phyloP scores from a whole-genome alignment of 2,329 filamentous ascomycete genomes.

The Dothideomycetes sp. region DNA sequence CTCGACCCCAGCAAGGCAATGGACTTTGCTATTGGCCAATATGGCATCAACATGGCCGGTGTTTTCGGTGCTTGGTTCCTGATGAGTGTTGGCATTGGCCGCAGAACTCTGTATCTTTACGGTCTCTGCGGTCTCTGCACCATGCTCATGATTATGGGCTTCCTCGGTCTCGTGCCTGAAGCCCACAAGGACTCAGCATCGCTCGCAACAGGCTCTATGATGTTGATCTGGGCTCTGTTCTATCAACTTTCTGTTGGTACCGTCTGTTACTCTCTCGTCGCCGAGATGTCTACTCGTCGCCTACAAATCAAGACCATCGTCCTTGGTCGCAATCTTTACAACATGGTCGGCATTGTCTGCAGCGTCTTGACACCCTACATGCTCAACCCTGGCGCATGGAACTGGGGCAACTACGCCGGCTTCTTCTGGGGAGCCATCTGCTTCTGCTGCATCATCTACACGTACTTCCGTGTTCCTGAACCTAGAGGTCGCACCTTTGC shows the following conservation, averaged over 20 bases:
- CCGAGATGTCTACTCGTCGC: slow-evolving; percentile 71
- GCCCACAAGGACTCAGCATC: slow-evolving; percentile 51
- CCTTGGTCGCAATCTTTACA: slow-evolving; percentile 66
- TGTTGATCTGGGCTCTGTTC: slow-evolving; percentile 71
- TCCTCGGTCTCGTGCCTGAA: slow-evolving; percentile 64
- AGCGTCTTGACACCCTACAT: slow-evolving; percentile 83
- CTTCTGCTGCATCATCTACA: slow-evolving; percentile 72
- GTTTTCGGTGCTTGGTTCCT: slow-evolving; percentile 75
- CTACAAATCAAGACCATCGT: slow-evolving; percentile 89
- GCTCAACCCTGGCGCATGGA: slow-evolving; percentile 78
- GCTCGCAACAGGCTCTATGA: slow-evolving; percentile 73
- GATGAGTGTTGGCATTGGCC: slow-evolving; percentile 60
- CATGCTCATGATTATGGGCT: slow-evolving; percentile 78
- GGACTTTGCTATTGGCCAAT: slow-evolving; percentile 46
- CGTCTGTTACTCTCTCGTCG: slow-evolving; percentile 80
- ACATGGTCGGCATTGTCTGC: slow-evolving; percentile 72
- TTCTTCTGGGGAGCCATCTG: slow-evolving; percentile 84
- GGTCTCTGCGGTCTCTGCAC: slow-evolving; percentile 63
- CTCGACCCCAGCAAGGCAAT: slow-evolving; percentile 34
- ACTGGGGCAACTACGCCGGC: slow-evolving; percentile 79
- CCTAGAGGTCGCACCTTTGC: slow-evolving; percentile 73
- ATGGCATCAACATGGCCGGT: slow-evolving; percentile 65
- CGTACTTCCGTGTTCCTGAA: slow-evolving; percentile 73
- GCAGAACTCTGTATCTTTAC: slow-evolving; percentile 65
- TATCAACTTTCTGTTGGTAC: slow-evolving; percentile 86